Percentiles rank a stretch among this genome's conserved stretches.
Conservation (phyloP, 202 grass and related monocot genomes). For the Cymbopogon flexuosus region DNA sequence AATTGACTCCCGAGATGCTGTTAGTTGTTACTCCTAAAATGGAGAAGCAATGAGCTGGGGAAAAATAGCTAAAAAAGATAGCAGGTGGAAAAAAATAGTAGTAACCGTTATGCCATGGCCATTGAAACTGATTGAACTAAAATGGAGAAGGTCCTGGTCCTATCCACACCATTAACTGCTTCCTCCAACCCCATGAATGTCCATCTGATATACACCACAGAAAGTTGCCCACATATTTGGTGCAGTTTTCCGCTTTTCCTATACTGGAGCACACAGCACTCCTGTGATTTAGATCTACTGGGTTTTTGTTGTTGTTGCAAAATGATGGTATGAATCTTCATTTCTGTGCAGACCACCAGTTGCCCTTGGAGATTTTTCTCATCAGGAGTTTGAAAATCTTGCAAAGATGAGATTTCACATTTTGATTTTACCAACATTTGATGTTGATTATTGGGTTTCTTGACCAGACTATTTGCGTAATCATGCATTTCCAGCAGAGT, state of each 20-base stretch:
- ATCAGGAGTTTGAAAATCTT: neutral
- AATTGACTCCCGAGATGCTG: neutral
- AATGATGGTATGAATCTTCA: neutral
- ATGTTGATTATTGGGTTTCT: slow-evolving; percentile 1
- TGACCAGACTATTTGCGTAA: neutral
- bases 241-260: neutral
- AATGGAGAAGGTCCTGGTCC: slow-evolving; percentile 6
- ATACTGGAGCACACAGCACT: neutral
- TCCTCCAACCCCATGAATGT: slow-evolving; percentile 3
- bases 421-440: neutral
- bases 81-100: slow-evolving; percentile 5
- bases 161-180: neutral
- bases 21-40: slow-evolving; percentile 3
- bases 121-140: slow-evolving; percentile 9
- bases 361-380: neutral
- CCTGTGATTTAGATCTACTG: neutral
- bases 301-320: neutral
- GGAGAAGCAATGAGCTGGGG: slow-evolving; percentile 4
- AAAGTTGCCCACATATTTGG: neutral
- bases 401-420: neutral
- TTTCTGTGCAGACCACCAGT: neutral
- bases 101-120: slow-evolving; percentile 22
- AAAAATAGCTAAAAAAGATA: neutral
- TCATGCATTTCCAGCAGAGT: slow-evolving; percentile 7
- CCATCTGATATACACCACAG: neutral